Conservation (phyloP, 805 yeast species). For the Groenewaldozyma salmanticensis region DNA sequence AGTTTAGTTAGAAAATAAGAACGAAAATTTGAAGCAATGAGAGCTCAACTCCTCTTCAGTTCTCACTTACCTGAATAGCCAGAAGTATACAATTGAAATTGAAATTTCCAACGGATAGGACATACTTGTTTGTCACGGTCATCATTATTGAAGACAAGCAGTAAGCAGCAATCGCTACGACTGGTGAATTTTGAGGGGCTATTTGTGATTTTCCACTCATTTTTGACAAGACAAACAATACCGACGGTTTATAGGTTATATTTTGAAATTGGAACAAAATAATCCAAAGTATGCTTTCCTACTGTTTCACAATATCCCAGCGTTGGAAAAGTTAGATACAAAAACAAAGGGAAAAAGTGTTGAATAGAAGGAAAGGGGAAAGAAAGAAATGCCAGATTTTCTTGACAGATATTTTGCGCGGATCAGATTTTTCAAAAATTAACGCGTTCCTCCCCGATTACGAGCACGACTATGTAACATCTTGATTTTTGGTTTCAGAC, state of each 20-base stretch:
- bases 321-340: no score
- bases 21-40: no score
- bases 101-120: conserved; percentile 68
- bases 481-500: no score
- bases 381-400: no score
- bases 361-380: background rate
- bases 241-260: no score
- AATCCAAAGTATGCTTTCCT: no score
- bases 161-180: conserved; percentile 39
- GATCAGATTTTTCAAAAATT: no score
- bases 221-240: background rate
- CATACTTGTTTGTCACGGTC: conserved; percentile 97
- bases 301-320: no score
- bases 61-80: conserved; percentile 52
- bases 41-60: background rate
- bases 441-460: no score
- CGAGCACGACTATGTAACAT: no score
- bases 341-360: background rate
- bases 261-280: background rate
- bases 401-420: no score
- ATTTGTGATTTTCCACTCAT: background rate
- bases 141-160: conserved; percentile 91
- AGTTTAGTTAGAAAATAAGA: background rate
- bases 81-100: conserved; percentile 81
- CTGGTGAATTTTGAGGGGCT: conserved; percentile 24